Conservation (phyloP, 305 asterid species). For the Coffea humblotiana region DNA sequence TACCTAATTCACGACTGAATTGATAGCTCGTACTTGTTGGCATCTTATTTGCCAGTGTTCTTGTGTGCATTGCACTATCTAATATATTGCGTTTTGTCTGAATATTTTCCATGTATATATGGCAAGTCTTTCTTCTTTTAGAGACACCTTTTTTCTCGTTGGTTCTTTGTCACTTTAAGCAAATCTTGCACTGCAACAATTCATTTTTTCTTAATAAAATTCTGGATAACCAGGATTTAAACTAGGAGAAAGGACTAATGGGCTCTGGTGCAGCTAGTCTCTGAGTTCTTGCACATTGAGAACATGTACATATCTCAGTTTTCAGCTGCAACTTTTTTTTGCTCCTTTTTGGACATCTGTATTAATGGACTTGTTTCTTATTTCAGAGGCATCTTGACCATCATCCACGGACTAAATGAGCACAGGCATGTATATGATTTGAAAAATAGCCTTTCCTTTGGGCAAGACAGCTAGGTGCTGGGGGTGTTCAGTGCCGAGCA, state of each 20-base stretch:
- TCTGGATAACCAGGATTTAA: conserved; percentile 18
- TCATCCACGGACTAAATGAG: conserved; percentile 95
- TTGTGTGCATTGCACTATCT: not conserved
- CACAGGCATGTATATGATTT: conserved; percentile 54
- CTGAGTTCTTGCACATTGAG: conserved; percentile 1
- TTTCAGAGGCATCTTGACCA: conserved; percentile 81
- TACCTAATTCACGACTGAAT: too few relatives aligned
- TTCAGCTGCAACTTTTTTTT: conserved; percentile 13
- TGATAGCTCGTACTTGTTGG: not conserved
- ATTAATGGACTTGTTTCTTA: conserved; percentile 22
- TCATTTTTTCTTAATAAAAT: conserved; percentile 10
- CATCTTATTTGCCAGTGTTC: not conserved
- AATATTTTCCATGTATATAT: not conserved
- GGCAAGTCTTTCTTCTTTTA: not conserved
- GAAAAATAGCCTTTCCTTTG: not conserved
- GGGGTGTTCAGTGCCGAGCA: not conserved
- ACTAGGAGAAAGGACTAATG: conserved; percentile 16
- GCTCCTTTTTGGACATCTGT: not conserved
- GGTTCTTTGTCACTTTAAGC: not conserved
- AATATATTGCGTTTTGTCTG: not conserved
- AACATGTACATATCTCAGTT: conserved; percentile 11
- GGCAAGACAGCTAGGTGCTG: not conserved
- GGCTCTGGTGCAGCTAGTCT: conserved; percentile 30
- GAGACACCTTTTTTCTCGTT: not conserved
- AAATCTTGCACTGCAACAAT: not conserved